phyloP scores from a whole-genome alignment of 768 basidiomycete genomes.

The Pleurotus tuber-regium region DNA sequence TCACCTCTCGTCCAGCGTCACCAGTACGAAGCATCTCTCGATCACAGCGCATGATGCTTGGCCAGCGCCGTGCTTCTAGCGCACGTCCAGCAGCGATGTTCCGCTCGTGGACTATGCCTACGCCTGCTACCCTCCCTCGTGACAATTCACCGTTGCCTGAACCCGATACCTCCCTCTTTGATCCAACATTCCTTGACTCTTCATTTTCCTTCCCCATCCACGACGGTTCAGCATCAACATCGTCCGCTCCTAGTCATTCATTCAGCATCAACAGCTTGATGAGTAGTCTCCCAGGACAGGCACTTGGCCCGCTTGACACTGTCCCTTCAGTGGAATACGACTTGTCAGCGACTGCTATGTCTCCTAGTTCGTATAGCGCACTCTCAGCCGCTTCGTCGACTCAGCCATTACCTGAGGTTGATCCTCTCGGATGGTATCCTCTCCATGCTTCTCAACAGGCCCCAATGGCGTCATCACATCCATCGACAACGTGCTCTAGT shows the following conservation, averaged over 20 bases:
- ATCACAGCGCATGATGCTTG: conserved; percentile 36
- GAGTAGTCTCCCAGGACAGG: conserved; percentile 20
- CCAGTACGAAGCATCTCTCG: conserved; percentile 44
- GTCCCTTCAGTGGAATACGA: conserved; percentile 6
- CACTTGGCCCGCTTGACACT: conserved; percentile 14
- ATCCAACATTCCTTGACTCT: conserved; percentile 34
- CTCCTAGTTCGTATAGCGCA: conserved; percentile 1
- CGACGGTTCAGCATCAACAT: conserved; percentile 10
- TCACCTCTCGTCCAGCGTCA: conserved; percentile 39
- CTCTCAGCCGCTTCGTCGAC: conserved; percentile 12
- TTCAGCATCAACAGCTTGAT: conserved; percentile 22
- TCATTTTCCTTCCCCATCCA: conserved; percentile 23
- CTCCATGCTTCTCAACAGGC: conserved; percentile 15
- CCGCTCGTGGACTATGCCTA: conserved; percentile 33
- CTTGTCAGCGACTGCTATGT: not conserved
- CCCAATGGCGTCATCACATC: conserved; percentile 21
- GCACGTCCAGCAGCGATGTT: conserved; percentile 36
- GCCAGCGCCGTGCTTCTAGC: conserved; percentile 49
- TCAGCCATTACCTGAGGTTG: conserved; percentile 14
- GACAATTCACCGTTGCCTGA: conserved; percentile 51
- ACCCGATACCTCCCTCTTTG: conserved; percentile 45
- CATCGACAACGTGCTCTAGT: conserved; percentile 42
- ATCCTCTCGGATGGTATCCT: conserved; percentile 18
- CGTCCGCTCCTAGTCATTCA: not conserved
- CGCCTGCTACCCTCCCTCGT: conserved; percentile 29